Percentiles rank a stretch among this genome's conserved stretches.
Evolutionary conservation across 2,329 filamentous ascomycete genomes (phyloP).

Genomic region (Zalaria obscura): DNA sequence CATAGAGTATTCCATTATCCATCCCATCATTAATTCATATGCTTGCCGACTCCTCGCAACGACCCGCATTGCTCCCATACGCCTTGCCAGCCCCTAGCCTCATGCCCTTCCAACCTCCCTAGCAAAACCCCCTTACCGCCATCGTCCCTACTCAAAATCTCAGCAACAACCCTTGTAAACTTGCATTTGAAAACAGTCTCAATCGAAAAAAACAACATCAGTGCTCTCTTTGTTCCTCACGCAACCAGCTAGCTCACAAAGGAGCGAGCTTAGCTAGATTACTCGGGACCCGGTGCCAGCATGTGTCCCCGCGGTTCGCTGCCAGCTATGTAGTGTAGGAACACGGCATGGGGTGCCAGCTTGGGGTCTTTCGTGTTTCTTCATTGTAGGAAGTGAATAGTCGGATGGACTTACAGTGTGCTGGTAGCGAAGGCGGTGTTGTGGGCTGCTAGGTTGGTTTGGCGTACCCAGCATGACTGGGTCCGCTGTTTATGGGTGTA

Average conservation of each 20-base stretch:
- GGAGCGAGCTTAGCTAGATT: not conserved
- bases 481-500: not conserved
- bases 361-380: not conserved
- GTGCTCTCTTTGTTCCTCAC: not conserved
- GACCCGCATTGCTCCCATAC: no score
- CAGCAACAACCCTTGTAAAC: no score
- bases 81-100: no score
- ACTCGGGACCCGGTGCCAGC: not conserved
- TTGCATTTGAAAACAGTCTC: no score
- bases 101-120: no score
- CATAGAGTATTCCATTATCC: no score
- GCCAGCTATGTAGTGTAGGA: not conserved
- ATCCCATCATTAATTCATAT: no score
- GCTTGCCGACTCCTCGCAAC: no score
- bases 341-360: not conserved
- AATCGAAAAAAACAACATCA: not conserved
- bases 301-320: not conserved
- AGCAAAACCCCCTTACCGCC: no score
- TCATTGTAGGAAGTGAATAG: not conserved
- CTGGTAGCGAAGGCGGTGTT: not conserved
- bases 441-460: no score
- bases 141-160: no score
- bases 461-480: no score
- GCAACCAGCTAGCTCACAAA: not conserved
- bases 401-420: not conserved